Conservation (phyloP, 2,329 filamentous ascomycete genomes). For the Beauveria caledonica region DNA sequence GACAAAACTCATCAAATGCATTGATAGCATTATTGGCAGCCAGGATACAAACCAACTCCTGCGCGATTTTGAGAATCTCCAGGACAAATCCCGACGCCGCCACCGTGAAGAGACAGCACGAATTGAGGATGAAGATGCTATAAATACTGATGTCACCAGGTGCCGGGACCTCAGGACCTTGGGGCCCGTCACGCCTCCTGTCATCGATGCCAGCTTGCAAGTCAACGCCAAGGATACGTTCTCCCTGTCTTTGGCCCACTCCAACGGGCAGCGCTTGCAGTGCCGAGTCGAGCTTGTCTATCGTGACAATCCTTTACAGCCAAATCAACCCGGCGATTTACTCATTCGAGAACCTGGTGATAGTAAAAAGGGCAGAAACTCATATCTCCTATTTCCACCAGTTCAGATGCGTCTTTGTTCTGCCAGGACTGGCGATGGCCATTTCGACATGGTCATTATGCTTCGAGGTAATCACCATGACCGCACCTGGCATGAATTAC, state of each 20-base stretch:
- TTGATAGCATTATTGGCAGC: constrained; percentile 47
- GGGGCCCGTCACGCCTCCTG: constrained; percentile 58
- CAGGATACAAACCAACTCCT: constrained; percentile 34
- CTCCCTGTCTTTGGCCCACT: constrained; percentile 75
- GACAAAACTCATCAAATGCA: constrained; percentile 68
- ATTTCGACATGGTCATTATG: constrained; percentile 76
- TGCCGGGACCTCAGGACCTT: constrained; percentile 73
- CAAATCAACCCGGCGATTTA: constrained; percentile 68
- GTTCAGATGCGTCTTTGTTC: constrained; percentile 67
- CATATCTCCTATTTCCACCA: constrained; percentile 87
- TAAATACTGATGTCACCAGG: constrained; percentile 71
- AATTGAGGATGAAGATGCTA: constrained; percentile 74
- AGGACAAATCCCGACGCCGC: constrained; percentile 64
- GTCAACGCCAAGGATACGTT: constrained; percentile 90
- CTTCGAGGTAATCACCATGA: constrained; percentile 60
- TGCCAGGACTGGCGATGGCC: constrained; percentile 63
- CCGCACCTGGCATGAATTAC: constrained; percentile 73
- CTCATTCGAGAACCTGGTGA: constrained; percentile 85
- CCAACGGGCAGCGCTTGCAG: constrained; percentile 80
- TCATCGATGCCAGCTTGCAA: constrained; percentile 67
- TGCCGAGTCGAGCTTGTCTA: constrained; percentile 83
- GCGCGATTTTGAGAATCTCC: constrained; percentile 58
- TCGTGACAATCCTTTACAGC: constrained; percentile 66
- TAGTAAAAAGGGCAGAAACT: constrained; percentile 55
- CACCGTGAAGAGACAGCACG: constrained; percentile 62